Evolutionary conservation across 257 asterid species (phyloP).

Genomic region (Solanum raphanifolium): DNA sequence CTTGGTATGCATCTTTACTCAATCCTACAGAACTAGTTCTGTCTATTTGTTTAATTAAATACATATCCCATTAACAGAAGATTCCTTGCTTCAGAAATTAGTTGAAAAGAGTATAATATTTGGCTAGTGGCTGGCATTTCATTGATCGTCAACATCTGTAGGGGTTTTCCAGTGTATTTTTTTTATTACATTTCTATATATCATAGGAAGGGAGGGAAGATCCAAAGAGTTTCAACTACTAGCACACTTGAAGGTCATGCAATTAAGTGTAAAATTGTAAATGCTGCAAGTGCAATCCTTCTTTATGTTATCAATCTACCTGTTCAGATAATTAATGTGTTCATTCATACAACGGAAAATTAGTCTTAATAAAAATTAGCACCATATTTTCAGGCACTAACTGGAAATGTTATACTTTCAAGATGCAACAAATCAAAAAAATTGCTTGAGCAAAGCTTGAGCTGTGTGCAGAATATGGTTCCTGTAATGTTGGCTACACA

Average conservation of each 20-base stretch:
- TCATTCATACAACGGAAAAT: not conserved
- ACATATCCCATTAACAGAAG: not conserved
- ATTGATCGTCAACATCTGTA: not conserved
- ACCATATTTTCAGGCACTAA: constrained; percentile 51
- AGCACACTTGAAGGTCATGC: not conserved
- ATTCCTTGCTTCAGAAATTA: not conserved
- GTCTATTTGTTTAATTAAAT: not conserved
- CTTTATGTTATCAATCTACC: not conserved
- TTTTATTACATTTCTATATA: not conserved
- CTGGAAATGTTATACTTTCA: constrained; percentile 65
- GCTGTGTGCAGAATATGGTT: constrained; percentile 61
- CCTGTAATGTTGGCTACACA: constrained; percentile 62
- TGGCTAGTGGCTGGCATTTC: not conserved
- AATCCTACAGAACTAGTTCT: not conserved
- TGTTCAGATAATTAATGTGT: not conserved
- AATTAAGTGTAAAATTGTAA: not conserved
- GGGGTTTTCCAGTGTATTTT: not conserved
- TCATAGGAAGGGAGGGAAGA: not conserved
- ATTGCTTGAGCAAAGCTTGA: constrained; percentile 56
- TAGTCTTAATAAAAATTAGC: not conserved
- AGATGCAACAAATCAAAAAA: constrained; percentile 59
- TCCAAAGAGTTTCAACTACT: not conserved
- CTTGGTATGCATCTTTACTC: constrained; percentile 40
- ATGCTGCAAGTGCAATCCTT: not conserved
- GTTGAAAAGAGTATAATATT: not conserved